phyloP scores from a whole-genome alignment of 1,284 basidiomycete genomes.

The Ganoderma resinaceum region DNA sequence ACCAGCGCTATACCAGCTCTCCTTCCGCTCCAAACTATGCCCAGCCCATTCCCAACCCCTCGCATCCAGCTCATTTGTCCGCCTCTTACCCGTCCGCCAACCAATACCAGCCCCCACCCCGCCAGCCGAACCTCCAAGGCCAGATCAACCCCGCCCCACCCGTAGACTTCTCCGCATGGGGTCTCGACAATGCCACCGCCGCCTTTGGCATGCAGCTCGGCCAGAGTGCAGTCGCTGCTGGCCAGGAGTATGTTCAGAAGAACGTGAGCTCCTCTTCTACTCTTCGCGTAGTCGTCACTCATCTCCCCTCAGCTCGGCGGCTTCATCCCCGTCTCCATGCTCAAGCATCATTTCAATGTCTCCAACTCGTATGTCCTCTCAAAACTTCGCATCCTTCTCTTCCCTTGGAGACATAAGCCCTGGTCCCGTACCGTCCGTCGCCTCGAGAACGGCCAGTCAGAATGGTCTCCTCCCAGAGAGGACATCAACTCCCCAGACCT shows the following conservation, averaged over 20 bases:
- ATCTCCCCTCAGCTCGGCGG: conserved; percentile 70
- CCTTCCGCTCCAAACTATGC: conserved; percentile 50
- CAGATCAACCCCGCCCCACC: conserved; percentile 36
- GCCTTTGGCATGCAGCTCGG: conserved; percentile 98
- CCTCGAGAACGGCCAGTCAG: conserved; percentile 72
- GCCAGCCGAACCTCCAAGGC: conserved; percentile 40
- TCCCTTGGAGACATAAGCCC: conserved; percentile 93
- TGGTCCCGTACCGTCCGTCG: conserved; percentile 76
- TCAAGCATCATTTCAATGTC: conserved; percentile 97
- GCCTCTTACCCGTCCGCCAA: conserved; percentile 39
- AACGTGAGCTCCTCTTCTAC: conserved; percentile 66
- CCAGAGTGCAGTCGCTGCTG: conserved; percentile 89
- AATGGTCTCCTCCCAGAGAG: conserved; percentile 90
- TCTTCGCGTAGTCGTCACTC: background rate
- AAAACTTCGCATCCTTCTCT: conserved; percentile 91
- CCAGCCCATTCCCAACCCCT: conserved; percentile 41
- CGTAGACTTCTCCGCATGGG: conserved; percentile 74
- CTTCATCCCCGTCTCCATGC: conserved; percentile 75
- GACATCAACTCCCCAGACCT: conserved; percentile 97
- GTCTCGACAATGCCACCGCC: conserved; percentile 92
- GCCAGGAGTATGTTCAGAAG: conserved; percentile 95
- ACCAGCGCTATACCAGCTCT: conserved; percentile 77
- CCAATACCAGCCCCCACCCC: conserved; percentile 40
- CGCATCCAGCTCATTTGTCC: conserved; percentile 33
- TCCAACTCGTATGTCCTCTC: conserved; percentile 95